Evolutionary conservation across 2,329 filamentous ascomycete genomes (phyloP), one percentile per base, ranked within the genome.

Genomic region (Fusarium miscanthi): DNA sequence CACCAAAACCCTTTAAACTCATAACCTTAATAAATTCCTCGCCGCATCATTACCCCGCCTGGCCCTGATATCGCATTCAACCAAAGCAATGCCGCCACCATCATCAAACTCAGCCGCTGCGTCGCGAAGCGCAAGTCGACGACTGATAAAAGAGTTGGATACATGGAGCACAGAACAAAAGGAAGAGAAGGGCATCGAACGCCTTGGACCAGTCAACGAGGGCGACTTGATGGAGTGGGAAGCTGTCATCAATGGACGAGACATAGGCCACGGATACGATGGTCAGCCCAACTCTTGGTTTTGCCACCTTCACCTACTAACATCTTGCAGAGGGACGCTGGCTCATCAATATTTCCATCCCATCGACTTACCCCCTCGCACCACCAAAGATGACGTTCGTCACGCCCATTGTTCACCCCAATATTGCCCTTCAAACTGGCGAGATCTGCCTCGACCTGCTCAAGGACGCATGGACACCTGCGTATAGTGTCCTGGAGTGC

Each of bases 361-460:
- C 96, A 0, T 74, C 88, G 0, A 89, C 88, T 43, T 98, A 99
- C 83, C 96, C 96, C 6, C 87, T 93, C 63, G 83, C 88, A 2
- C 92, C 96, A 3, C 96, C 96, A 2, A 87, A 85, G 43, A 91
- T 99, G 74, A 86, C 84, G 64, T 99, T 99, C 84, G 84, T 87
- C n/a, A 99, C 94, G 40, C 90, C 90, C 70, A 90, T 97, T 74
- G 93, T 94, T 77, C 94, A 97, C 84, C 91, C 95, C 52, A 98
- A 98, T 82, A 90, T 90, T 37, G 85, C 86, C 58, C 85, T 88
- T 70, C 77, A 87, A 75, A 94, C 90, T 5, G 96, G 96, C 75
- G 95, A 98, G 83, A 96, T 99, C 79, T 99, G 96, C 81, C 89
- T 98, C 33, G 96, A 98, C 79, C 87, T 98, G 70, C 87, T 99